Evolutionary conservation across 148 eudicot genomes (phyloP), one percentile per base, ranked within the genome.

Genomic region (Arctostaphylos glauca): DNA sequence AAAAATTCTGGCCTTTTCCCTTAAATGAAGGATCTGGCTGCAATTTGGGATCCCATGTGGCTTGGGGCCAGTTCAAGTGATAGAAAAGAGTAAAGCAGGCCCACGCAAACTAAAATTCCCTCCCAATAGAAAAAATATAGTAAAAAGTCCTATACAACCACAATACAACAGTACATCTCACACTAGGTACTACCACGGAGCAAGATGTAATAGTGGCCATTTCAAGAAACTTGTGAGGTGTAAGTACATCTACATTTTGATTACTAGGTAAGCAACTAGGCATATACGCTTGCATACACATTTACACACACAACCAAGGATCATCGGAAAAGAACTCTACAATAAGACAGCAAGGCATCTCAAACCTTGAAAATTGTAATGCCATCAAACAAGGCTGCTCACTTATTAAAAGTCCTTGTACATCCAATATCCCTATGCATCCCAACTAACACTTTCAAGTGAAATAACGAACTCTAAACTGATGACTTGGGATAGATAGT

Each of bases 41-140:
- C 56, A 75, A 21, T 75, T 49, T 75, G 56, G 55, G 56, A 75
- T 75, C 78, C 77, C 78, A 49, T 75, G 55, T 75, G 55, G 56
- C 56, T n/a, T 4, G 5, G 41, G 43, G 19, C 18, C 41, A 50
- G 56, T 18, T 21, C 78, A 66, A 38, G 6, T 31, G 38, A 31
- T 25, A 25, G 38, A 66, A 31, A 66, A 31, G 16, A 25, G 71
- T 31, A 25, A 66, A 25, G 71, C 38, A 10, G 44, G 43, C 4
- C 38, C 71, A 25, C 71, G 71, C 44, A 66, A 66, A 66, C 71
- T 66, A 66, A 31, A 66, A 12, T 66, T 1, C 44, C 44, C 13
- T 31, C 71, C 43, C 44, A 25, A 25, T 4, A 10, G 67, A 66
- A 66, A 25, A 25, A 43, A 66, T 25, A 25, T 66, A 66, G 6